phyloP scores from a whole-genome alignment of 2,329 filamentous ascomycete genomes.

The Dactylellina parvicollis region DNA sequence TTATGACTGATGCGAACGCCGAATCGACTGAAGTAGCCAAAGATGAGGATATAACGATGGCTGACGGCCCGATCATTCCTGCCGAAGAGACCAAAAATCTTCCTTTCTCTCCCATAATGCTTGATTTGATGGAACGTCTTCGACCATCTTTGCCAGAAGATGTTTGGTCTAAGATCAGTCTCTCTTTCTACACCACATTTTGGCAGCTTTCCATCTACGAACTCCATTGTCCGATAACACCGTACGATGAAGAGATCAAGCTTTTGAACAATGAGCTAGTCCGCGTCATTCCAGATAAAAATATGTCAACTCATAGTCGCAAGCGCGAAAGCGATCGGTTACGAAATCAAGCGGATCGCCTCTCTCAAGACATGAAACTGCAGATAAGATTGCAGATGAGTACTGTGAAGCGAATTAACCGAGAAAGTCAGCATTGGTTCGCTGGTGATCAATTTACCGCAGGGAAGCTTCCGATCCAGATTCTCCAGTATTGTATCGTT shows the following conservation, averaged over 20 bases:
- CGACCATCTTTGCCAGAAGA: conserved; percentile 70
- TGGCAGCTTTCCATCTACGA: conserved; percentile 90
- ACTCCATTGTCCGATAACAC: conserved; percentile 76
- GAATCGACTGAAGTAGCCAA: conserved; percentile 56
- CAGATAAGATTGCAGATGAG: conserved; percentile 75
- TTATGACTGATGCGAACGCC: conserved; percentile 46
- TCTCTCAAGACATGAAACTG: conserved; percentile 77
- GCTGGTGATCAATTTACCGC: conserved; percentile 69
- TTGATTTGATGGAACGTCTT: conserved; percentile 77
- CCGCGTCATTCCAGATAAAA: conserved; percentile 78
- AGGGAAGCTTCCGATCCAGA: conserved; percentile 75
- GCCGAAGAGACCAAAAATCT: conserved; percentile 61
- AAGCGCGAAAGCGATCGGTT: conserved; percentile 75
- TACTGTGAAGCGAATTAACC: conserved; percentile 74
- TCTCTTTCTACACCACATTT: conserved; percentile 87
- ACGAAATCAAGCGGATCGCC: conserved; percentile 73
- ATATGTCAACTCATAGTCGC: conserved; percentile 43
- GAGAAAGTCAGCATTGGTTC: conserved; percentile 84
- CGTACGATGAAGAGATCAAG: conserved; percentile 80
- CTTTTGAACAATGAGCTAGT: conserved; percentile 74
- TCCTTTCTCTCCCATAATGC: conserved; percentile 75
- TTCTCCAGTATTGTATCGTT: conserved; percentile 92
- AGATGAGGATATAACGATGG: conserved; percentile 62
- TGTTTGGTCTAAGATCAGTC: conserved; percentile 75
- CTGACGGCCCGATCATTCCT: conserved; percentile 59